Conservation (phyloP, 805 yeast genomes). For the Hanseniaspora taiwanica region DNA sequence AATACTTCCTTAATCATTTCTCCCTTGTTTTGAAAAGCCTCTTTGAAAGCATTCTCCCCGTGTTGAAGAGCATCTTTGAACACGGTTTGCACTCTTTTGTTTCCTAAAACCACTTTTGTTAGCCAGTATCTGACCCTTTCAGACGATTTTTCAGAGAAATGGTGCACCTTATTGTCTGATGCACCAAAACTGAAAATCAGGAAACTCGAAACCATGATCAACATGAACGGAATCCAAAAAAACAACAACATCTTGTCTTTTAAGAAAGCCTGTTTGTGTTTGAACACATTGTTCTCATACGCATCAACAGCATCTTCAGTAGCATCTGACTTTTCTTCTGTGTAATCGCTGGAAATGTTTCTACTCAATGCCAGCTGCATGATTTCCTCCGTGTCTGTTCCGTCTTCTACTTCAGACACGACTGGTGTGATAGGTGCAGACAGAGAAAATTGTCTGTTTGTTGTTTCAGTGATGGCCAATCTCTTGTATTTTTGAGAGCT, state of each 20-base stretch:
- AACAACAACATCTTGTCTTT: conserved; percentile 78
- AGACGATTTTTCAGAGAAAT: conserved; percentile 21
- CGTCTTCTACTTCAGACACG: neutral
- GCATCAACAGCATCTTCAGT: conserved; percentile 1
- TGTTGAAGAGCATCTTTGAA: conserved; percentile 18
- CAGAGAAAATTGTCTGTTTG: neutral
- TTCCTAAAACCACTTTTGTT: conserved; percentile 40
- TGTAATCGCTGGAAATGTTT: neutral
- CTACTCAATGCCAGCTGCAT: neutral
- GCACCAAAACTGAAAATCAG: conserved; percentile 26
- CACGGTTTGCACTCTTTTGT: conserved; percentile 34
- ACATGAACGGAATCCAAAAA: conserved; percentile 79
- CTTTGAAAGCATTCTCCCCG: conserved; percentile 4
- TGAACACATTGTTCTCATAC: conserved; percentile 8
- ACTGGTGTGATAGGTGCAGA: neutral
- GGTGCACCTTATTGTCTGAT: conserved; percentile 20
- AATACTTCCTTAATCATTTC: neutral
- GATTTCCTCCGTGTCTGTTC: neutral
- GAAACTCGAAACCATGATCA: conserved; percentile 38
- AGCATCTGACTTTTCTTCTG: neutral
- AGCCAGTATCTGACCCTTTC: conserved; percentile 30
- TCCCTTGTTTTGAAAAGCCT: conserved; percentile 3
- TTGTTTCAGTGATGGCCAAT: neutral
- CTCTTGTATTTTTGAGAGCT: conserved; percentile 2
- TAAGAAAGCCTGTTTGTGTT: conserved; percentile 32